Evolutionary conservation across 2,329 filamentous ascomycete species (phyloP), one percentile per base, ranked within the genome.

Genomic region (Colletotrichum truncatum): DNA sequence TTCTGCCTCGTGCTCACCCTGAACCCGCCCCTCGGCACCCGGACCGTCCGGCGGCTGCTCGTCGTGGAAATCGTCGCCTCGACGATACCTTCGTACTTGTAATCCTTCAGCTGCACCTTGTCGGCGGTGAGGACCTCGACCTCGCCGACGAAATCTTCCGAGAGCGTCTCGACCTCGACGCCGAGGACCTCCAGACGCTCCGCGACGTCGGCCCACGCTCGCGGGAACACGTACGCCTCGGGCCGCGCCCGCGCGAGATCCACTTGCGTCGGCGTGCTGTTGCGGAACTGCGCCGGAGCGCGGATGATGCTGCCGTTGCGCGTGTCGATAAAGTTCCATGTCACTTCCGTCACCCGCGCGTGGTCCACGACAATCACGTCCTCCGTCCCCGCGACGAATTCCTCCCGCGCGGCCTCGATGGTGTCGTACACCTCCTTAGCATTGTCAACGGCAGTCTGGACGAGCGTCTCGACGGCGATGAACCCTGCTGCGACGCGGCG

Each of bases 1-100:
- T 75, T 75, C 56, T 76, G 75, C 32, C 70, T 68, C 7, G 74
- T 73, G 67, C 72, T 75, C 2, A 76, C 69, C 7, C 70, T 60
- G 55, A 74, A 76, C 26, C 74, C 73, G 3, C 75, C 75, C 1
- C 61, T 63, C 0, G 73, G 74, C 2, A 76, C 28, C 8, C 49
- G 70, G 1, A 74, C 34, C 1, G 71, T 53, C 8, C 46, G 63
- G 14, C 34, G 53, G 18, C 65, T 58, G 0, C 68, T 16, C 26
- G 72, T 56, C 0, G 73, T 68, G 0, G 68, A 70, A 0, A 74
- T 53, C 1, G 70, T 71, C 0, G 67, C 65, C 3, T 70, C 67
- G 0, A 73, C 68, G 12, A 67, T 68, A 9, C 75, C 75, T 38
- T 76, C 73, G 9, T 72, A 74, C 48, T 74, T 73, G 3, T 53